Evolutionary conservation across 2,329 filamentous ascomycete genomes (phyloP).

Genomic region (Knoxdaviesia capensis): DNA sequence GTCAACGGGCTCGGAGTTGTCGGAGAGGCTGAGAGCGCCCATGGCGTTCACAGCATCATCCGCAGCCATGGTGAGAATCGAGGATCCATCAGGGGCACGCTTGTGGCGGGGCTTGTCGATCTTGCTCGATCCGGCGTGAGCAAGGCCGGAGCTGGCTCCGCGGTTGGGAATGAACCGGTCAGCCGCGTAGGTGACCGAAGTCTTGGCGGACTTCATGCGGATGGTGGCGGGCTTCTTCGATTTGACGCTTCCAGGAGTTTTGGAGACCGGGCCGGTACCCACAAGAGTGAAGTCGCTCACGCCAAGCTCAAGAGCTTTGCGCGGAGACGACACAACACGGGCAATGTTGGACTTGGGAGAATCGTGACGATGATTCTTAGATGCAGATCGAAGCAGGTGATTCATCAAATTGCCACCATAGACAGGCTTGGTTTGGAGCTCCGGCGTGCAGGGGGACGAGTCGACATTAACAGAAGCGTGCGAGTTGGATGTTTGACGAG

Average conservation of each 20-base stretch:
- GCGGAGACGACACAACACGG: constrained; percentile 51
- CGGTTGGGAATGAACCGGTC: constrained; percentile 97
- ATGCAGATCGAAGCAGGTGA: constrained; percentile 51
- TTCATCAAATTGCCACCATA: constrained; percentile 64
- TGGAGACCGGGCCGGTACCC: constrained; percentile 46
- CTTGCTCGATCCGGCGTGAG: constrained; percentile 66
- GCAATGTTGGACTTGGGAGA: constrained; percentile 97
- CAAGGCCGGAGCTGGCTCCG: constrained; percentile 69
- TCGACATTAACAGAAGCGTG: constrained; percentile 30
- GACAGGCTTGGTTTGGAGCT: constrained; percentile 48
- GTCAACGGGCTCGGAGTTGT: constrained; percentile 47
- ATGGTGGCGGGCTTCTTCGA: constrained; percentile 29
- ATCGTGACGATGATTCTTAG: constrained; percentile 52
- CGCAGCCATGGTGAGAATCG: constrained; percentile 56
- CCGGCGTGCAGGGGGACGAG: constrained; percentile 64
- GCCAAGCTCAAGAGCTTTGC: constrained; percentile 67
- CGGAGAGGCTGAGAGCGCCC: constrained; percentile 55
- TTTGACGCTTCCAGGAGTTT: constrained; percentile 37
- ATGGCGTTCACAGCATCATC: constrained; percentile 66
- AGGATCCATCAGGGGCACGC: constrained; percentile 35
- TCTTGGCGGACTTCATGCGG: constrained; percentile 44
- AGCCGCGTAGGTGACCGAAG: constrained; percentile 57
- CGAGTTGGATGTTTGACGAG: constrained; percentile 38
- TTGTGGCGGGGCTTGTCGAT: constrained; percentile 59
- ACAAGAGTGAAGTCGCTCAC: constrained; percentile 85